Base-by-base conservation (phyloP, 192 early-diverging fungal genomes). In the Podila horticola region DNA sequence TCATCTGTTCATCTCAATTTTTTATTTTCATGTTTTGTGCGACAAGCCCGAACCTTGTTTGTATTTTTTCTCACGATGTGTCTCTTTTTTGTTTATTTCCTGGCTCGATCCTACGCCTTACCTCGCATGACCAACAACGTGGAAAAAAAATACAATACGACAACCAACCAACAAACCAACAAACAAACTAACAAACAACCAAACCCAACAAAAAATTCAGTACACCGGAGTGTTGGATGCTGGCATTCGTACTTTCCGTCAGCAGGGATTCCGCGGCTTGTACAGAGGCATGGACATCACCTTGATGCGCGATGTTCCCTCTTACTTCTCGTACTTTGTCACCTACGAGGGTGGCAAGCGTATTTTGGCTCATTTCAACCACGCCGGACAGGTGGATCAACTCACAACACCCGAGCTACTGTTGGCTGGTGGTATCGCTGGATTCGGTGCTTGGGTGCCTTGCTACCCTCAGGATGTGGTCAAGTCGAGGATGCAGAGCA, bases 181-280 rank as follows among this genome's bases (percentile, higher is more conserved):
- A 12, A 45, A 45, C 36, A 2, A 50, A 50, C 49, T 8, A 50
- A 12, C 49, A 50, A 19, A 50, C 49, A 50, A 50, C 17, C 17
- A 8, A 17, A 55, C 52, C 24, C 52, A 24, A 24, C 9, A 22
- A 34, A 26, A 4, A 33, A 38, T 17, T 30, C 36, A 93, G 87
- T 99, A 97, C 91, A 95, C 90, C 76, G 95, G 95, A 70, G 95
- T 97, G 41, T 69, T 94, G 69, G 94, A 97, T 87, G 96, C 95
- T 31, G 94, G 92, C 52, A 75, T 86, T 51, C 92, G 91, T 22
- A 94, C 97, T 29, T 88, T 92, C 64, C 85, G 85, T 60, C 91
- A 94, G 62, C 91, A 94, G 57, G 96, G 96, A 24, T 66, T 97
- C 60, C 71, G 71, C 62, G 89, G 92, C 38, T 76, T 99, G 65